phyloP scores from a whole-genome alignment of 2,329 filamentous ascomycete genomes.

The Herpotrichia juniperi region DNA sequence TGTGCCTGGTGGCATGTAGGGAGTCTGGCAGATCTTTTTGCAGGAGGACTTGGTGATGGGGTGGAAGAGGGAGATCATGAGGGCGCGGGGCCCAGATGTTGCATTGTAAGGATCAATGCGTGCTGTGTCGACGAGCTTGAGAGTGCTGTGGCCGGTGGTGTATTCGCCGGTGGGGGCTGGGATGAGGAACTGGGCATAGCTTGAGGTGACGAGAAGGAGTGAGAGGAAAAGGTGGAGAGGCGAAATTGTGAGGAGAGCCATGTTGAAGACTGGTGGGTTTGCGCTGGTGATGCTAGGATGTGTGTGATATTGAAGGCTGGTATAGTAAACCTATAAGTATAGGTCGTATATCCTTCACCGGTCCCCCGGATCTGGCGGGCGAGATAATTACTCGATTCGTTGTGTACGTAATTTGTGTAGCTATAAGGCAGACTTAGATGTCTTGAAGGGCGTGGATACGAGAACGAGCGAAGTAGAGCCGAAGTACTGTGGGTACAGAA shows the following conservation, averaged over 20 bases:
- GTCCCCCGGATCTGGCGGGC: not conserved
- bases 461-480: not conserved
- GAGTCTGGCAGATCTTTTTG: conserved; percentile 1
- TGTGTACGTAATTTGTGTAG: not conserved
- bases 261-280: not conserved
- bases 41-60: conserved; percentile 10
- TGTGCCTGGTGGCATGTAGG: conserved; percentile 18
- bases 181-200: conserved; percentile 7
- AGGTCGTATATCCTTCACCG: not conserved
- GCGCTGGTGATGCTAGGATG: not conserved
- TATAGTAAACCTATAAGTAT: not conserved
- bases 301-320: not conserved
- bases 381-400: not conserved
- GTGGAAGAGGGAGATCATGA: conserved; percentile 24
- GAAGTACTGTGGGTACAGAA: not conserved
- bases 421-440: not conserved
- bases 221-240: not conserved
- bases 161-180: conserved; percentile 17
- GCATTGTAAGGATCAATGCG: conserved; percentile 20
- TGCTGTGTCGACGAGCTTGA: conserved; percentile 14
- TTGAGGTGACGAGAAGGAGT: not conserved
- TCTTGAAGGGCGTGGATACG: not conserved
- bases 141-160: conserved; percentile 7
- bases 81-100: conserved; percentile 6
- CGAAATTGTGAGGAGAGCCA: not conserved